A percentile compares a stretch with the other conserved stretches of the same genome.
Conservation (phyloP, 768 basidiomycete species). For the Ephemerocybe angulata region DNA sequence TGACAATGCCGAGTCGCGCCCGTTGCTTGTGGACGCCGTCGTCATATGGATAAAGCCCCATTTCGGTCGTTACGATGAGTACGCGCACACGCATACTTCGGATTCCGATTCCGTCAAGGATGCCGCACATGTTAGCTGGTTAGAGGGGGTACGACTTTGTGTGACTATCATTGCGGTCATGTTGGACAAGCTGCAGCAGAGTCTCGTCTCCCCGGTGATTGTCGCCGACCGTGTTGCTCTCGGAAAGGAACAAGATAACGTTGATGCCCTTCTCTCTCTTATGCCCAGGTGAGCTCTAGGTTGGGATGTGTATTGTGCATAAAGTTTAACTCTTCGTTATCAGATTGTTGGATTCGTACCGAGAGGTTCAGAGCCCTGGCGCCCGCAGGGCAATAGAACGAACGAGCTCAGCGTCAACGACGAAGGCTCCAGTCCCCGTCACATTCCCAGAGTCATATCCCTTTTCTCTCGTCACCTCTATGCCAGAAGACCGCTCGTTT, state of each 20-base stretch:
- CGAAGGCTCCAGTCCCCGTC: conserved; percentile 59
- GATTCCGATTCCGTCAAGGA: conserved; percentile 70
- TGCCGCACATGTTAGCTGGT: conserved; percentile 76
- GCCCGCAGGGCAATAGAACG: conserved; percentile 70
- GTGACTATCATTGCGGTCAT: conserved; percentile 86
- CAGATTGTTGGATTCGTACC: conserved; percentile 84
- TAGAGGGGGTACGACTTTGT: conserved; percentile 87
- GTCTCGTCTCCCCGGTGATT: conserved; percentile 65
- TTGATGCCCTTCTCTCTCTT: conserved; percentile 79
- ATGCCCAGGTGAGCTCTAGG: conserved; percentile 63
- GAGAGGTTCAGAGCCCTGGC: conserved; percentile 69
- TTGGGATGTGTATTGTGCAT: background rate
- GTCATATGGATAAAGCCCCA: conserved; percentile 94
- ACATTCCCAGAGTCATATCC: conserved; percentile 95
- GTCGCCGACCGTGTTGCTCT: conserved; percentile 56
- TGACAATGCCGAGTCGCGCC: conserved; percentile 74
- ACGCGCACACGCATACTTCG: conserved; percentile 52
- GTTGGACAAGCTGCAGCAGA: conserved; percentile 85
- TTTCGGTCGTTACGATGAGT: conserved; percentile 90
- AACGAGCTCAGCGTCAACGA: conserved; percentile 54
- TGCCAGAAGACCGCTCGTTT: conserved; percentile 20
- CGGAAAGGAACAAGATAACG: conserved; percentile 85
- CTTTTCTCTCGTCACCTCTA: conserved; percentile 62
- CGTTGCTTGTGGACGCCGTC: conserved; percentile 79
- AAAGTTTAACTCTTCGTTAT: conserved; percentile 9